Evolutionary conservation across 805 yeast genomes (phyloP), one percentile per base, ranked within the genome.

Genomic region (Yueomyces sinensis): DNA sequence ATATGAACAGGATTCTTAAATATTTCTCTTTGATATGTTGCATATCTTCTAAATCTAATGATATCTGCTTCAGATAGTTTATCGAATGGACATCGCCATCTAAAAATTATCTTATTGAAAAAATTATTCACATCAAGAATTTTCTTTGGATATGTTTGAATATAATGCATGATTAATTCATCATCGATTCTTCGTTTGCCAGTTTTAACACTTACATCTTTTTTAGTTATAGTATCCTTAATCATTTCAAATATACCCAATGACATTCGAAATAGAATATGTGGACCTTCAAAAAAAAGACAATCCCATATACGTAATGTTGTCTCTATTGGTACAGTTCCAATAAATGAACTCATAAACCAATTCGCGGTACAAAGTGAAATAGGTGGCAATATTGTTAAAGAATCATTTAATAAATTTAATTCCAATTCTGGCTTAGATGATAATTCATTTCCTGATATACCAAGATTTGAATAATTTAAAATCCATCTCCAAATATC

Each of bases 301-400:
- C 93, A 82, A 58, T 91, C 98, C 97, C 97, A 89, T 0, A 91
- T 78, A 34, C 97, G 62, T 32, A 89, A 61, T 7, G 84, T 79
- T 0, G 93, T 72, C 49, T 91, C 97, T 16, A 84, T 73, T 0
- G 98, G 98, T 15, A 91, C 59, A 1, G 77, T 75, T 0, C 94
- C 95, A 28, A 91, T 84, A 57, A 82, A 91, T 14, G 83, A 72
- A 46, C 95, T 82, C 97, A 91, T 89, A 53, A 91, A 91, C 98
- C 98, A 91, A 37, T 94, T 76, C 0, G 96, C 87, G 1, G 97
- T 89, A 41, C 94, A 89, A 30, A 91, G 65, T 1, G 95, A 81
- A 5, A 91, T 72, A 3, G 96, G 94, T 1, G 98, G 97, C 30
- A 87, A 59, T 44, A 78, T 76, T 13, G 73, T 65, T 27, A 89